phyloP scores from a whole-genome alignment of 495 filamentous ascomycete species.

The Aspergillus saccharolyticus region DNA sequence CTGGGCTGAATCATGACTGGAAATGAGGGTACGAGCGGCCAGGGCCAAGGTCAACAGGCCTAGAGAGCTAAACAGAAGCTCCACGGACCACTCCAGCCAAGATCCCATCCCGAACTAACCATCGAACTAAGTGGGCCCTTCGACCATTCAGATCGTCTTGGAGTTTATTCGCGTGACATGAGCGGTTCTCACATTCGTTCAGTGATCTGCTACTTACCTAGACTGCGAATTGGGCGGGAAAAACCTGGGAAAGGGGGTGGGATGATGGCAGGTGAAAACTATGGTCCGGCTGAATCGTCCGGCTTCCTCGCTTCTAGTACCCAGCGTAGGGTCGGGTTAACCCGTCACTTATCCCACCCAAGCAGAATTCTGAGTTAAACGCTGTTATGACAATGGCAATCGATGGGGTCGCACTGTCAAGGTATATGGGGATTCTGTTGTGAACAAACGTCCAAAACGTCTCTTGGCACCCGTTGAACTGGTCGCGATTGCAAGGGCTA shows the following conservation, averaged over 20 bases:
- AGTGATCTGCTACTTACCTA: too few species aligned
- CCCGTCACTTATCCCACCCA: background rate
- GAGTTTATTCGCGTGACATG: background rate
- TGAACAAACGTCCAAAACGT: too few species aligned
- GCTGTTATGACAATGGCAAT: conserved; percentile 1
- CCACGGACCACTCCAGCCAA: conserved; percentile 4
- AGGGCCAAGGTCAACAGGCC: background rate
- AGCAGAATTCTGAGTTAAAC: background rate
- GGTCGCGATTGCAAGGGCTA: background rate
- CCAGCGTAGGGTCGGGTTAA: background rate
- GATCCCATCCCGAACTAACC: conserved; percentile 1
- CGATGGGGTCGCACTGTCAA: background rate
- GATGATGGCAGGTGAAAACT: too few species aligned
- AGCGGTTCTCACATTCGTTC: background rate
- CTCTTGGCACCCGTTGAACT: too few species aligned
- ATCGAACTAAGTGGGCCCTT: background rate
- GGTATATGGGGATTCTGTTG: too few species aligned
- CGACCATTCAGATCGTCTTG: background rate
- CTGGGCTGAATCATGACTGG: background rate
- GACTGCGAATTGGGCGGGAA: background rate
- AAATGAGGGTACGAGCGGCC: background rate
- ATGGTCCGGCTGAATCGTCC: too few species aligned
- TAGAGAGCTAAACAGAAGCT: background rate
- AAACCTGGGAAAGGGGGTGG: too few species aligned
- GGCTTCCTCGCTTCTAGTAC: too few species aligned